Conservation (phyloP, 2,329 filamentous ascomycete species). For the Bimuria novae-zelandiae region DNA sequence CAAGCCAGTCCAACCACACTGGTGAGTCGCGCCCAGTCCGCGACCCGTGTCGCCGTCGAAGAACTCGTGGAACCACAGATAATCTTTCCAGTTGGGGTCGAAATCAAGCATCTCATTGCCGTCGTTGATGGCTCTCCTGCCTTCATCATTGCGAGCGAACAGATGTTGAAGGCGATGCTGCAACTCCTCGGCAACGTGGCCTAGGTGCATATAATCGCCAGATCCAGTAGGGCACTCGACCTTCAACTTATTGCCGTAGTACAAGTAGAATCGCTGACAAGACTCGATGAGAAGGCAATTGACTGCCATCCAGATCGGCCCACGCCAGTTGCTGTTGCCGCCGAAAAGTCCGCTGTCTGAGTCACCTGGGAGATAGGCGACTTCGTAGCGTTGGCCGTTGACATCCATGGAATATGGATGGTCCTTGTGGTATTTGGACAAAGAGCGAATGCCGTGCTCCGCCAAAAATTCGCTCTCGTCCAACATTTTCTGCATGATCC, state of each 20-base stretch:
- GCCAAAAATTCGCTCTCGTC: conserved; percentile 93
- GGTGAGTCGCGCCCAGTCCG: conserved; percentile 88
- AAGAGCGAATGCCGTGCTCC: conserved; percentile 84
- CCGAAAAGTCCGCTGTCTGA: conserved; percentile 95
- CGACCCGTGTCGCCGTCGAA: conserved; percentile 92
- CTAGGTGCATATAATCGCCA: conserved; percentile 92
- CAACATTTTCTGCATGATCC: conserved; percentile 89
- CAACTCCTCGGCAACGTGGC: conserved; percentile 91
- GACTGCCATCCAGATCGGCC: conserved; percentile 91
- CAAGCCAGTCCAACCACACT: conserved; percentile 94
- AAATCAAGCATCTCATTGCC: conserved; percentile 86
- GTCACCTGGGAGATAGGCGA: conserved; percentile 91
- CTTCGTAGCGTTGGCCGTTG: conserved; percentile 85
- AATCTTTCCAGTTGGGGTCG: conserved; percentile 89
- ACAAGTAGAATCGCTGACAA: conserved; percentile 93
- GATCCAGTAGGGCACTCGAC: conserved; percentile 94
- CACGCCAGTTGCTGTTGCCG: conserved; percentile 97
- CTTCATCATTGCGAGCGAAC: conserved; percentile 82
- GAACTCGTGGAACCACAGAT: conserved; percentile 96
- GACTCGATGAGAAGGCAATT: conserved; percentile 95
- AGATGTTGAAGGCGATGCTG: conserved; percentile 94
- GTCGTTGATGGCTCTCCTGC: conserved; percentile 84
- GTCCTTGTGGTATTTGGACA: conserved; percentile 90
- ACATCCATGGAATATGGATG: conserved; percentile 95
- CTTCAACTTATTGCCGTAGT: conserved; percentile 86